Base-by-base conservation (phyloP, 2,329 filamentous ascomycete genomes). In the Microdochium nivale region DNA sequence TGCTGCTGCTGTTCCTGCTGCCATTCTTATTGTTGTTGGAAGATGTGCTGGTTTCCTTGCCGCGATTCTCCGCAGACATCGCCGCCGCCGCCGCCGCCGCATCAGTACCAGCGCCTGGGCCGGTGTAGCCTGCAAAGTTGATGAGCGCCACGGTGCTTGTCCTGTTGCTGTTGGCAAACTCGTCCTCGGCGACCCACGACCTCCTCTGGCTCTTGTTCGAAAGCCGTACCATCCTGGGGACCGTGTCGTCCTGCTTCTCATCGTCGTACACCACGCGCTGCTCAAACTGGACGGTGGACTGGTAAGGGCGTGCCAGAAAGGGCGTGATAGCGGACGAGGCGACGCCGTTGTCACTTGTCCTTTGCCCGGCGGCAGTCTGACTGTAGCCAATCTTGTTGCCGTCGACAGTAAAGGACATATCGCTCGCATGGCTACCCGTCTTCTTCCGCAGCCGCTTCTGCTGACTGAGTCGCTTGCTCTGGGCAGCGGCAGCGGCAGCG, bases 151-250 rank as follows among this genome's bases (percentile, higher is more conserved):
- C 16, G 19, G 40, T 19, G 13, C 40, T 44, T 4, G 4, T 19
- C 19, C 21, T 21, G 23, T 44, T 44, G 21, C 40, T 44, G n/a
- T 19, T 44, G 13, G n/a, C 13, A 19, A 23, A 19, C 21, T 23
- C 14, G 49, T 79, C 75, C 56, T 77, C 76, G 52, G 77, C 74
- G 25, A 77, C 72, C 75, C 74, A 79, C 19, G 68, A 70, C 10
- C 55, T 61, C 59, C 58, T 67, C 50, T 44, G 40, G 40, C 40
- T 44, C 40, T 11, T 44, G 40, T 24, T 44, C 13, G 40, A 44
- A 13, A 23, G 40, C n/a, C 40, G 16, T 13, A 44, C 40, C 40
- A 44, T 23, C 16, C 13, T 44, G 19, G 40, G 3, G 40, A 44
- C 21, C 5, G 19, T 19, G 19, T 44, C 40, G 40, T 44, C 40